A percentile compares a stretch with the other conserved stretches of the same genome.
Conservation (phyloP, 23 red algal genomes). For the Gracilaria domingensis region DNA sequence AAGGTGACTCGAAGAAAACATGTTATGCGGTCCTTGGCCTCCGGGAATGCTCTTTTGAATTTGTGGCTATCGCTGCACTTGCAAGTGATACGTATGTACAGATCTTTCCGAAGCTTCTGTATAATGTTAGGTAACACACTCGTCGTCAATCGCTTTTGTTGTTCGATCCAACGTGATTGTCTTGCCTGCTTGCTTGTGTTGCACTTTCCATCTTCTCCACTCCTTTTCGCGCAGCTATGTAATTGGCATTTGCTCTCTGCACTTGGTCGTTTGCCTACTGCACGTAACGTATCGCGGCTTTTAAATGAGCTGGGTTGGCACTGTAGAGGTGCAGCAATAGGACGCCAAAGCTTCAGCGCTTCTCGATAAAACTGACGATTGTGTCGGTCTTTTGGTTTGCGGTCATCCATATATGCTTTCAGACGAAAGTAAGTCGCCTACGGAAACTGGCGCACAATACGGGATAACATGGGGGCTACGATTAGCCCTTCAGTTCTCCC, state of each 20-base stretch:
- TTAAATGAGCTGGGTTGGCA: constrained; percentile 37
- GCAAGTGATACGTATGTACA: background rate
- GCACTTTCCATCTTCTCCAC: constrained; percentile 24
- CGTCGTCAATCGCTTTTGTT: constrained; percentile 15
- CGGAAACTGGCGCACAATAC: constrained; percentile 86
- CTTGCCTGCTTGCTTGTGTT: constrained; percentile 24
- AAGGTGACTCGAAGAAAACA: background rate
- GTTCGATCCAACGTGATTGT: constrained; percentile 29
- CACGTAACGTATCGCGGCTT: constrained; percentile 16
- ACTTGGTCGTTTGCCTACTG: constrained; percentile 29
- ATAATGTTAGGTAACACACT: background rate
- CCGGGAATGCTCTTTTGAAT: constrained; percentile 11
- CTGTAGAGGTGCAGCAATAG: constrained; percentile 58
- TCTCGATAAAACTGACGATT: constrained; percentile 54
- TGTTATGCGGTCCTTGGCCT: background rate
- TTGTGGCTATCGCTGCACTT: constrained; percentile 28
- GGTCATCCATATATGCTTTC: constrained; percentile 91
- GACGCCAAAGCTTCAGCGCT: constrained; percentile 70
- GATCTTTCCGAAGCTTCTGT: constrained; percentile 5
- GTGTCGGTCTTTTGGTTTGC: constrained; percentile 74
- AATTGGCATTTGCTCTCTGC: constrained; percentile 12
- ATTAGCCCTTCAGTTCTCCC: constrained; percentile 51
- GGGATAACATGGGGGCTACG: constrained; percentile 66
- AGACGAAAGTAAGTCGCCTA: constrained; percentile 92
- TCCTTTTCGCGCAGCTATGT: background rate